Evolutionary conservation across 1,139 yeast genomes (phyloP).

Genomic region (Suhomyces bokatorum): DNA sequence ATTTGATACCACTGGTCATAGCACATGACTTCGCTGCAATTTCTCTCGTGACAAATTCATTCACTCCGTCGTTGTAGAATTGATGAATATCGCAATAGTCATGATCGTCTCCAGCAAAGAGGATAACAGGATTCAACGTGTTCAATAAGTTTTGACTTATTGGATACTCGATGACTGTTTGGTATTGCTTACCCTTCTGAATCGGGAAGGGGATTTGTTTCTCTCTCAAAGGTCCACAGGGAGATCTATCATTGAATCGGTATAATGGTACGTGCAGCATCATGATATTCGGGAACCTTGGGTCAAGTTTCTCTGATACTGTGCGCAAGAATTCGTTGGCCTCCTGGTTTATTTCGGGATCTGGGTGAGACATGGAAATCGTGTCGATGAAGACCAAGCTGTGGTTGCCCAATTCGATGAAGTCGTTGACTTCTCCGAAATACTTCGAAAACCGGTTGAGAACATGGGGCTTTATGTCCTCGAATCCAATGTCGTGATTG

Average conservation of each 20-base stretch:
- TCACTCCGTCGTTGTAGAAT: conserved; percentile 37
- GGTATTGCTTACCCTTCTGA: conserved; percentile 73
- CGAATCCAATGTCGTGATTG: conserved; percentile 95
- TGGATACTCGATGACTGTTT: conserved; percentile 65
- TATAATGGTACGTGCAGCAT: conserved; percentile 80
- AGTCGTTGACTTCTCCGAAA: conserved; percentile 70
- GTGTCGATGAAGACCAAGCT: conserved; percentile 77
- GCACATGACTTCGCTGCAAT: conserved; percentile 86
- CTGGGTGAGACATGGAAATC: conserved; percentile 63
- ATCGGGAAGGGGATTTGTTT: conserved; percentile 56
- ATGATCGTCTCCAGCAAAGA: conserved; percentile 95
- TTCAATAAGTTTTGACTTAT: conserved; percentile 58
- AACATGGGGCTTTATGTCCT: conserved; percentile 56
- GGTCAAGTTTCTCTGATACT: conserved; percentile 23
- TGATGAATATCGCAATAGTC: conserved; percentile 86
- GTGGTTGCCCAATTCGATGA: conserved; percentile 67
- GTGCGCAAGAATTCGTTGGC: conserved; percentile 29
- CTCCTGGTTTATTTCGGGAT: conserved; percentile 25
- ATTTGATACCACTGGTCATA: conserved; percentile 85
- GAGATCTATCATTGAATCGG: conserved; percentile 51
- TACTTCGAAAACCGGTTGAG: conserved; percentile 62
- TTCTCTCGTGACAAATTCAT: conserved; percentile 55
- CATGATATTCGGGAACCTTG: conserved; percentile 61
- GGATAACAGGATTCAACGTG: conserved; percentile 59
- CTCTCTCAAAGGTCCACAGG: conserved; percentile 73